A percentile compares a stretch with the other conserved stretches of the same genome.
phyloP scores from a whole-genome alignment of 306 rosid genomes.

The Pyrus bretschneideri region DNA sequence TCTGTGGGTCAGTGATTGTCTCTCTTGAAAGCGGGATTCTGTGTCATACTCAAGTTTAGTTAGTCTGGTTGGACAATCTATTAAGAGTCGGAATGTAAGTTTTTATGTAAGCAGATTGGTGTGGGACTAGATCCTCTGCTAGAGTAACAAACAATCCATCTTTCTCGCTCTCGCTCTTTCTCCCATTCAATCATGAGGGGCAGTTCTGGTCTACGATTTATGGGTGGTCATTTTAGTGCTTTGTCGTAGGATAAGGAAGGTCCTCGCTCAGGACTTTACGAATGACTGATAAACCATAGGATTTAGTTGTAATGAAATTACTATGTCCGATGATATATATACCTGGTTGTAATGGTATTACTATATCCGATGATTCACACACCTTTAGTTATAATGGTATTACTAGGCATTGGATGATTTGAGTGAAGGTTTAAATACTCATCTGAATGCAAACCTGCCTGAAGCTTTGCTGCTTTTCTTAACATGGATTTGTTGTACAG shows the following conservation, averaged over 20 bases:
- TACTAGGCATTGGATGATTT: background rate
- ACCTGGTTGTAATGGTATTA: background rate
- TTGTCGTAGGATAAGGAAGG: too few species aligned
- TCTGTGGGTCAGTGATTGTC: too few species aligned
- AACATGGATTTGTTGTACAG: constrained; percentile 40
- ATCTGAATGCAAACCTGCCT: background rate
- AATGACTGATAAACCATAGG: background rate
- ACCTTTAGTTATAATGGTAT: background rate
- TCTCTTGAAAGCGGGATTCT: background rate
- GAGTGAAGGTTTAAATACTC: background rate
- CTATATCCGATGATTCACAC: background rate
- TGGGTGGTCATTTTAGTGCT: too few species aligned
- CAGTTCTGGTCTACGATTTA: too few species aligned
- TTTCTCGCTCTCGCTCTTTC: too few species aligned
- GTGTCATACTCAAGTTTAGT: background rate
- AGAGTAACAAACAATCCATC: too few species aligned
- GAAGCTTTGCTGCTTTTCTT: background rate
- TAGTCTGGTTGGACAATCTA: background rate
- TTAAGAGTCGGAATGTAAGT: background rate
- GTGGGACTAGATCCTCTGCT: too few species aligned
- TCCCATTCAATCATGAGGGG: too few species aligned
- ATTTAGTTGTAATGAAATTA: background rate
- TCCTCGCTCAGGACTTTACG: too few species aligned
- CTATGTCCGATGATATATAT: background rate
- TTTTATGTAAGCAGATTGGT: too few species aligned